These are phyloP conservation scores for Aphanomyces euteiches DNA, from an alignment of 352 stramenopile species.

Conservation along the genomic window DNA sequence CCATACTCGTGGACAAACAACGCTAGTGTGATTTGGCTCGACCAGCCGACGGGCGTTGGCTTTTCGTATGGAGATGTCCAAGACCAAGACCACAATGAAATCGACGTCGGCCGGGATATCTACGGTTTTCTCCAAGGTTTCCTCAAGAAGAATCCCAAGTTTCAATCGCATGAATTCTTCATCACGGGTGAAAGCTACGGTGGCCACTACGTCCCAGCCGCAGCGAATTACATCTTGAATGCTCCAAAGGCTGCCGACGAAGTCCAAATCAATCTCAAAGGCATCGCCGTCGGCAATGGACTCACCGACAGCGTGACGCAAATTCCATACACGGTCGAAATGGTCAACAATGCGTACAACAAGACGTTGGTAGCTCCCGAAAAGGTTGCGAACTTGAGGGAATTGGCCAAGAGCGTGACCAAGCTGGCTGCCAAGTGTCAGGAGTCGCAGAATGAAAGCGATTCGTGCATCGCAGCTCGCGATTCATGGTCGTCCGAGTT, in stretches of 20 bases:
- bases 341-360: slow-evolving; percentile 79
- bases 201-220: slow-evolving; percentile 59
- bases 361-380: slow-evolving; percentile 49
- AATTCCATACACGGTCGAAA: slow-evolving; percentile 62
- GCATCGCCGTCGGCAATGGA: slow-evolving; percentile 77
- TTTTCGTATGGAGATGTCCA: slow-evolving; percentile 44
- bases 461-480: not conserved
- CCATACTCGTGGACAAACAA: slow-evolving; percentile 59
- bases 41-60: slow-evolving; percentile 55
- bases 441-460: not conserved
- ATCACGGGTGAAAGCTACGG: slow-evolving; percentile 69
- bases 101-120: slow-evolving; percentile 56
- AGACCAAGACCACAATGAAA: slow-evolving; percentile 49
- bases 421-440: not conserved
- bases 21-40: slow-evolving; percentile 67
- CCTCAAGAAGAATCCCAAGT: slow-evolving; percentile 50
- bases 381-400: slow-evolving; percentile 43
- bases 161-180: slow-evolving; percentile 51
- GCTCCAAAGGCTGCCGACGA: slow-evolving; percentile 19
- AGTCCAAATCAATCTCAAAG: slow-evolving; percentile 62
- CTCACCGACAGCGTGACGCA: slow-evolving; percentile 59
- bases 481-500: not conserved
- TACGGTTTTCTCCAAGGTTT: slow-evolving; percentile 69
- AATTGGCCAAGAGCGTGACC: not conserved
- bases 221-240: slow-evolving; percentile 53